Evolutionary conservation across 2,329 filamentous ascomycete genomes (phyloP), one percentile per base, ranked within the genome.

Genomic region (Hypoxylon sp.): DNA sequence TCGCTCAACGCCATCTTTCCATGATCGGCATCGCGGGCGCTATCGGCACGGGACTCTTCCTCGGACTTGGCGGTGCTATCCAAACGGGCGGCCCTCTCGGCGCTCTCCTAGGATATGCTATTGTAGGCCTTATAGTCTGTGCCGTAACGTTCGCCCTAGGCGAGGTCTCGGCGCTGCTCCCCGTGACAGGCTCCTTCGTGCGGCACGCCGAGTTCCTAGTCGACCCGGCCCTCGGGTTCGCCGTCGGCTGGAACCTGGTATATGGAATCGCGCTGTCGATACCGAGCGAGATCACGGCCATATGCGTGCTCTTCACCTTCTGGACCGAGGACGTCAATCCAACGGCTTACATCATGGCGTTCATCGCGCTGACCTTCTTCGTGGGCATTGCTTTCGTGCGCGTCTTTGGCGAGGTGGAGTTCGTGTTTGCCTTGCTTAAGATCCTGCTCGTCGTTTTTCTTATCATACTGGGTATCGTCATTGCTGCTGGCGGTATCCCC

Each of bases 1-100:
- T 88, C 60, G 82, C 83, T 72, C 84, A 85, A 71, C 84, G 86
- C 59, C 87, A 89, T 77, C 80, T 90, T 68, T 86, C 87, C 71
- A 89, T 89, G 86, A 83, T 89, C 68, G 87, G 86, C 72, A 88
- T 90, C 62, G 87, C 87, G 57, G 87, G 87, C 59, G 85, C 87
- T 66, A 89, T 89, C 66, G 87, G 87, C 71, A 88, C 87, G 52
- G 87, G 87, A 60, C 83, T 89, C 54, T 89, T 90, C 75, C 85
- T 89, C 39, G 86, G 87, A 17, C 85, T 88, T 35, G 87, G 87
- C 70, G 77, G 80, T 63, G 85, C 87, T 17, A 83, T 90, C 24
- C 79, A 81, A 70, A 84, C 78, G 22, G 87, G 84, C 73, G 84
- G 84, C 0, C 84, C 84, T 0, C 77, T 84, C 0, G 83, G 83